Conservation (phyloP, 1,139 yeast species). For the Sugiyamaella pinicola region DNA sequence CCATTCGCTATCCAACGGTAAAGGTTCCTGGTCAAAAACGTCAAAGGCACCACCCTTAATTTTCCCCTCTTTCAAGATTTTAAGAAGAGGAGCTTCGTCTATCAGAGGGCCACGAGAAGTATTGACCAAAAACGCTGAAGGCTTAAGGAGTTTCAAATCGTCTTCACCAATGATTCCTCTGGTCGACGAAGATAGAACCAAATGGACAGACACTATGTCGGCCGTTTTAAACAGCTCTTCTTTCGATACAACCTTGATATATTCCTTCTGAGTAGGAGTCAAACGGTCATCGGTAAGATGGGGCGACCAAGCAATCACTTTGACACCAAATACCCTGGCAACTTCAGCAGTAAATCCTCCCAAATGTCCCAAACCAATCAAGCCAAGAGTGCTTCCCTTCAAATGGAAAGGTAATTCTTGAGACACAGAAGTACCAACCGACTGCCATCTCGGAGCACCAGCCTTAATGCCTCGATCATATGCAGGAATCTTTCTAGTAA, state of each 20-base stretch:
- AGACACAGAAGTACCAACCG: constrained; percentile 48
- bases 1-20: constrained; percentile 27
- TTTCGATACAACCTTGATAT: constrained; percentile 54
- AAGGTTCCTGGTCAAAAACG: constrained; percentile 75
- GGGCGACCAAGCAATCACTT: constrained; percentile 55
- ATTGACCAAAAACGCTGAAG: constrained; percentile 21
- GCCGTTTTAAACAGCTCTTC: constrained; percentile 55
- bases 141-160: constrained; percentile 22
- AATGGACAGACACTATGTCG: constrained; percentile 59
- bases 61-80: constrained; percentile 18
- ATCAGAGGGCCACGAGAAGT: constrained; percentile 26
- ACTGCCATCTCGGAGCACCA: constrained; percentile 24
- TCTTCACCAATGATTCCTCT: constrained; percentile 23
- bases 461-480: constrained; percentile 25
- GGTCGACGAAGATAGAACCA: constrained; percentile 25
- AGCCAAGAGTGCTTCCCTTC: constrained; percentile 59
- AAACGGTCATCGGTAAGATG: constrained; percentile 27
- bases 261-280: constrained; percentile 30
- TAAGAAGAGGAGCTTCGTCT: constrained; percentile 22
- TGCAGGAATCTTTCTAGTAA: constrained; percentile 27
- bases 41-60: constrained; percentile 47
- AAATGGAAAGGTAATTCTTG: constrained; percentile 42
- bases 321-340: constrained; percentile 60
- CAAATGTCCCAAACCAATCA: constrained; percentile 71
- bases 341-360: constrained; percentile 65